Percentiles rank a stretch among this genome's conserved stretches.
Evolutionary conservation across 202 grass and related monocot genomes (phyloP).

Genomic region (Zizania palustris): DNA sequence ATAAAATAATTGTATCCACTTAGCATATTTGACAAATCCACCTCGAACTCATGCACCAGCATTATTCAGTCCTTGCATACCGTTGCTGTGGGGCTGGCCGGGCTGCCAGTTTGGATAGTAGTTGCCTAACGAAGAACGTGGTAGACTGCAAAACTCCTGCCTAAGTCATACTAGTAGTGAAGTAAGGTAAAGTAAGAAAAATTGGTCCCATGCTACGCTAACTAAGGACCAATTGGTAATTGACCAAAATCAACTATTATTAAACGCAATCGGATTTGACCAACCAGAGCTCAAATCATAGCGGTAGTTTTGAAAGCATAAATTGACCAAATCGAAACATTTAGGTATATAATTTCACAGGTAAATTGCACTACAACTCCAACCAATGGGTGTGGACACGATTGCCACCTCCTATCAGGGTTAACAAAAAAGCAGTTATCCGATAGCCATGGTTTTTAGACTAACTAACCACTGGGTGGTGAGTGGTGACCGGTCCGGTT

Average conservation of each 20-base stretch:
- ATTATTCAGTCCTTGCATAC: constrained; percentile 5
- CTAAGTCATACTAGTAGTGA: constrained; percentile 16
- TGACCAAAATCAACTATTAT: not conserved
- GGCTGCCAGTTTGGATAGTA: constrained; percentile 33
- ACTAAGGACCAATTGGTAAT: not conserved
- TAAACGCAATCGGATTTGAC: too few relatives aligned
- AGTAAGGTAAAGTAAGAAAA: constrained; percentile 13
- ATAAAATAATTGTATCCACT: constrained; percentile 52
- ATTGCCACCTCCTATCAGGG: too few relatives aligned
- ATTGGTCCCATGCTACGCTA: not conserved
- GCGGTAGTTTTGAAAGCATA: too few relatives aligned
- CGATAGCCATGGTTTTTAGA: too few relatives aligned
- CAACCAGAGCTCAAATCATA: too few relatives aligned
- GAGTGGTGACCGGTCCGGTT: too few relatives aligned
- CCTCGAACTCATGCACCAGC: constrained; percentile 32
- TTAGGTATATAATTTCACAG: too few relatives aligned
- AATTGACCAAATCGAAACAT: too few relatives aligned
- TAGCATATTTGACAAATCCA: constrained; percentile 9
- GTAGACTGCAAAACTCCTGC: constrained; percentile 19
- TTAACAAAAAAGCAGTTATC: too few relatives aligned
- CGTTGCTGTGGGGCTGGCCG: constrained; percentile 22
- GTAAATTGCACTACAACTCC: too few relatives aligned
- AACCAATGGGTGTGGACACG: too few relatives aligned
- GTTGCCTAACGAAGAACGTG: constrained; percentile 25
- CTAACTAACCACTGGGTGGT: too few relatives aligned